Conservation (phyloP, 257 asterid genomes). For the Solanum appendiculatum region DNA sequence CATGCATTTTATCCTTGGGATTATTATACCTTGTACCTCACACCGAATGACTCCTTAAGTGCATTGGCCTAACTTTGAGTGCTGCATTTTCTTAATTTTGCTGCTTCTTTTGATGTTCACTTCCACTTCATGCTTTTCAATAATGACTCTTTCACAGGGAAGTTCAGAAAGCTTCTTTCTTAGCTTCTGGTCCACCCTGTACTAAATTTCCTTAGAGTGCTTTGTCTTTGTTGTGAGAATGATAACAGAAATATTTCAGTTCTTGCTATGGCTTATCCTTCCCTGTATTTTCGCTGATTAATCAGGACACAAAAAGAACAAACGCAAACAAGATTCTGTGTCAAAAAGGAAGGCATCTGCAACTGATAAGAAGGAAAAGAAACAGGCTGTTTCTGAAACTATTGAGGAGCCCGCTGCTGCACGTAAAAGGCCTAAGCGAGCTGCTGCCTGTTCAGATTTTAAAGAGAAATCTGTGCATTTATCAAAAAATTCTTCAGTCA, state of each 20-base stretch:
- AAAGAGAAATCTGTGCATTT: conserved; percentile 50
- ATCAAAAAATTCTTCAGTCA: conserved; percentile 32
- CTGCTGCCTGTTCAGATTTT: conserved; percentile 73
- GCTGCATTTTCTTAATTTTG: background rate
- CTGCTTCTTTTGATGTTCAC: background rate
- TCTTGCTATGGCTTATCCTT: background rate
- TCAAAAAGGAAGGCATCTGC: conserved; percentile 27
- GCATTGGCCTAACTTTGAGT: background rate
- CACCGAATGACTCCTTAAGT: background rate
- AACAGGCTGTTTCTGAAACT: conserved; percentile 32
- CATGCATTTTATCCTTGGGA: background rate
- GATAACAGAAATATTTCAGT: background rate
- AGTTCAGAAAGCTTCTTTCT: background rate
- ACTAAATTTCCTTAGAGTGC: background rate
- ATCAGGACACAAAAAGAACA: conserved; percentile 25
- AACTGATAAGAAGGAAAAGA: conserved; percentile 28
- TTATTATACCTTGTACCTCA: background rate
- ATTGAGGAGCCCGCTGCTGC: conserved; percentile 24
- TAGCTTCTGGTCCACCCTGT: background rate
- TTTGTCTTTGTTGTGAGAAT: background rate
- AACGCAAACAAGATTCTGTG: conserved; percentile 17
- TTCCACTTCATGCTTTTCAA: background rate
- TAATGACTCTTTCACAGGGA: background rate
- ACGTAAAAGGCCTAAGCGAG: conserved; percentile 76
- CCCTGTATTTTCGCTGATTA: background rate